Evolutionary conservation across 805 yeast genomes (phyloP).

Genomic region (Saturnispora quitensis): DNA sequence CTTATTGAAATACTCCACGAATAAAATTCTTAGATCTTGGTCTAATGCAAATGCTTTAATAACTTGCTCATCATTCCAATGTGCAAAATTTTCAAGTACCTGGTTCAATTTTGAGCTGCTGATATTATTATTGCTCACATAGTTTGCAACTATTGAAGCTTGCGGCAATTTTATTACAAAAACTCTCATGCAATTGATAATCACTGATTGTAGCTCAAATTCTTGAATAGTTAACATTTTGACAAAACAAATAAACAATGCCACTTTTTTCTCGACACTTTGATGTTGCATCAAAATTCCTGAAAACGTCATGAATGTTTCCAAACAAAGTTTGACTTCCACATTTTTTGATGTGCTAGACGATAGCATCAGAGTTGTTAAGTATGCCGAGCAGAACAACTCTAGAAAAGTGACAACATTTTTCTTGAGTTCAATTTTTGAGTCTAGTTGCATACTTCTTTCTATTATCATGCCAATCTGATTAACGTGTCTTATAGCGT

Average conservation of each 20-base stretch:
- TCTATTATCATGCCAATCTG: constrained; percentile 2
- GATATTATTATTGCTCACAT: neutral
- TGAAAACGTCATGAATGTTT: constrained; percentile 18
- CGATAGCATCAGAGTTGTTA: constrained; percentile 1
- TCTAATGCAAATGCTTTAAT: constrained; percentile 10
- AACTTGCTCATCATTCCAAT: constrained; percentile 18
- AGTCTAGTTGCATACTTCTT: constrained; percentile 6
- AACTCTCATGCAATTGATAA: constrained; percentile 20
- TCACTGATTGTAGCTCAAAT: constrained; percentile 13
- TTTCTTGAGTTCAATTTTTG: neutral
- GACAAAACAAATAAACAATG: constrained; percentile 13
- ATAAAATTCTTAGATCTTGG: constrained; percentile 1
- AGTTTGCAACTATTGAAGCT: neutral
- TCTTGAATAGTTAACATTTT: constrained; percentile 9
- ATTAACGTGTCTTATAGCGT: neutral
- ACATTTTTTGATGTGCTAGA: constrained; percentile 1
- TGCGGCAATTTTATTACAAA: constrained; percentile 11
- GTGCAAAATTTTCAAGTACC: constrained; percentile 3
- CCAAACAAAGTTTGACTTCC: constrained; percentile 16
- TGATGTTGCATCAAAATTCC: constrained; percentile 8
- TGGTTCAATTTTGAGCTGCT: neutral
- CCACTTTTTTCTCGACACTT: constrained; percentile 8
- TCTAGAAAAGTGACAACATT: neutral
- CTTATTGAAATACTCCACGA: constrained; percentile 3
- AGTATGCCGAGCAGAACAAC: neutral